Base-by-base conservation (phyloP, 1,139 yeast genomes). In the Geotrichum carabidarum region DNA sequence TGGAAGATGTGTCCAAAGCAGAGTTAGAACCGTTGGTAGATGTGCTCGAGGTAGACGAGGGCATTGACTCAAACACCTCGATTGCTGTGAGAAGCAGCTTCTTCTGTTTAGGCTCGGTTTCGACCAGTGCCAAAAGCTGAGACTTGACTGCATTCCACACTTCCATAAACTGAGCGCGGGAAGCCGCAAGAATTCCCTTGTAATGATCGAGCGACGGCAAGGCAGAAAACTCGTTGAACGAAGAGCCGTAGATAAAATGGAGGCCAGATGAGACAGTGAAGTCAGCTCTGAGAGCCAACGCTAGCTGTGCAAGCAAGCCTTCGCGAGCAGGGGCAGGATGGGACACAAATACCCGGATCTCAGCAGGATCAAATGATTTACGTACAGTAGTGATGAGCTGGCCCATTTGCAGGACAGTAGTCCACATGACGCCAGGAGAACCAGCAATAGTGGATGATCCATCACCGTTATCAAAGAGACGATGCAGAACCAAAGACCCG, bases 391-490 rank as follows among this genome's bases (percentile, higher is more conserved):
- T 74, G 35, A 80, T 71, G 50, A 81, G 72, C 65, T 81, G 83
- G 2, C 93, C 91, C 42, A 86, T 72, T 66, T 86, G 94, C 47
- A 84, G 68, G 57, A 84, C 72, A 8, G 87, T 83, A 34, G 84
- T 78, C 95, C 95, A 86, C 58, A 84, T 75, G 59, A 84, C 83
- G 1, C 94, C 93, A 11, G 82, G 78, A 58, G 83, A 84, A 0
- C 95, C 95, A 18, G 84, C 79, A 36, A 80, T 75, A 17, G 72
- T 63, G n/a, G 68, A 57, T 17, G 65, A 60, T 57, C 76, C 67
- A 67, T 71, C 63, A 1, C 93, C 94, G 59, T 80, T 82, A 63
- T 86, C 88, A 64, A 86, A 85, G 52, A 86, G 71, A 59, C 83
- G 80, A 60, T 84, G 86, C 58, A 82, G 78, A 43, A 85, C 81